Percentiles rank a stretch among this genome's conserved stretches.
Conservation (phyloP, 345 rosid species). For the Bruguiera sexangula region DNA sequence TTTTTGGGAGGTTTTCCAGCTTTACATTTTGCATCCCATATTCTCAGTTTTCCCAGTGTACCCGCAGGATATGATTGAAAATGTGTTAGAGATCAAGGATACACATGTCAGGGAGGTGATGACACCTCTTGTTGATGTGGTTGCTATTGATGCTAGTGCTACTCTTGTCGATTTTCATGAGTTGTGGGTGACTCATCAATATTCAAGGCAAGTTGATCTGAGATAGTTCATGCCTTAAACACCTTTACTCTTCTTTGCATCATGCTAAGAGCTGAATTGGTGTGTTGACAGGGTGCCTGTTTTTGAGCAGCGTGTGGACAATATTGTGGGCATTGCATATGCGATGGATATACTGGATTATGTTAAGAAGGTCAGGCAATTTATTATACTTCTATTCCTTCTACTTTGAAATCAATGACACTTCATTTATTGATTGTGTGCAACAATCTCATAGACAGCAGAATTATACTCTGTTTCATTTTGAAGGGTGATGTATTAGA, state of each 20-base stretch:
- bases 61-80: slow-evolving; percentile 92
- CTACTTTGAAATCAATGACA: slow-evolving; percentile 7
- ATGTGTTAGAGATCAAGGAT: slow-evolving; percentile 97
- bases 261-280: slow-evolving; percentile 21
- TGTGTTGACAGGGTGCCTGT: slow-evolving; percentile 78
- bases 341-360: slow-evolving; percentile 97
- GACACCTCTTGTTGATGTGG: slow-evolving; percentile 99
- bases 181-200: slow-evolving; percentile 96
- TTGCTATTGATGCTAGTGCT: slow-evolving; percentile 86
- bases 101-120: slow-evolving; percentile 97
- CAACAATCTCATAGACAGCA: slow-evolving; percentile 39
- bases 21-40: slow-evolving; percentile 17
- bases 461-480: slow-evolving; percentile 52
- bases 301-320: slow-evolving; percentile 97
- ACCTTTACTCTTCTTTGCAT: slow-evolving; percentile 9
- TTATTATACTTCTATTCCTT: slow-evolving; percentile 24
- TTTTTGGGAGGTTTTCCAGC: background rate
- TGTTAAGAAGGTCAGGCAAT: slow-evolving; percentile 71
- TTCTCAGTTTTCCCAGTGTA: slow-evolving; percentile 21
- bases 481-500: slow-evolving; percentile 94
- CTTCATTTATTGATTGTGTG: slow-evolving; percentile 35
- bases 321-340: slow-evolving; percentile 92
- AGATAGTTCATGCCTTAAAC: slow-evolving; percentile 10
- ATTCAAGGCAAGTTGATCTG: slow-evolving; percentile 59
- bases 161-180: slow-evolving; percentile 80